Evolutionary conservation across 164 flowering plant species (phyloP).

Genomic region (Euptelea pleiosperma): DNA sequence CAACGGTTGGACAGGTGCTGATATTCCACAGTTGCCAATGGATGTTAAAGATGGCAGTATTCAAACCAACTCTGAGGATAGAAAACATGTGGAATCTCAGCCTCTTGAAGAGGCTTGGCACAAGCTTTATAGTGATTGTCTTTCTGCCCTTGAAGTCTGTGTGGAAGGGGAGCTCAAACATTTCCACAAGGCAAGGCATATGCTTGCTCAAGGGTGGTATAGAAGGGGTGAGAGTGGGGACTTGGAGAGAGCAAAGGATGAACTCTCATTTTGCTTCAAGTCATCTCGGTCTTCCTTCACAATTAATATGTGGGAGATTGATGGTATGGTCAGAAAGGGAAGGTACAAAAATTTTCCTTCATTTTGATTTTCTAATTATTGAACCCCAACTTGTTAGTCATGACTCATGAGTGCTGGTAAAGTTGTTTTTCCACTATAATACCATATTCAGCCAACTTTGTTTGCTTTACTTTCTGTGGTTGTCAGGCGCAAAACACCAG

Average conservation of each 20-base stretch:
- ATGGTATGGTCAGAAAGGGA: conserved; percentile 90
- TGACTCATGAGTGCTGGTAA: not conserved
- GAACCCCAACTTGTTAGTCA: not conserved
- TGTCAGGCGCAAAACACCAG: conserved; percentile 78
- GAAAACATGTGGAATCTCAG: conserved; percentile 25
- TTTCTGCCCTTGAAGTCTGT: conserved; percentile 79
- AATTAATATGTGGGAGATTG: conserved; percentile 99
- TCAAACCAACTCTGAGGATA: conserved; percentile 24
- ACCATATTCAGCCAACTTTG: not conserved
- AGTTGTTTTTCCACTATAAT: not conserved
- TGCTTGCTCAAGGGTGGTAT: conserved; percentile 86
- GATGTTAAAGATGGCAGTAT: conserved; percentile 22
- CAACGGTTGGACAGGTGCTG: conserved; percentile 29
- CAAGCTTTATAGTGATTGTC: conserved; percentile 80
- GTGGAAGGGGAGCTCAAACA: conserved; percentile 98
- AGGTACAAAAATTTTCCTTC: conserved; percentile 43
- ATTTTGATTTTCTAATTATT: conserved; percentile 6
- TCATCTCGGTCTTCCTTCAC: conserved; percentile 96
- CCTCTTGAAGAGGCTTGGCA: conserved; percentile 57
- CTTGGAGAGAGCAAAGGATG: conserved; percentile 84
- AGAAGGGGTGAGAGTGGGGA: conserved; percentile 64
- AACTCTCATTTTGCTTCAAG: conserved; percentile 94
- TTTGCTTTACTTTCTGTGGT: conserved; percentile 5
- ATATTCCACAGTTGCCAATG: conserved; percentile 17
- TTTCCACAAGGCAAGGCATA: conserved; percentile 95